Evolutionary conservation across 2,329 filamentous ascomycete species (phyloP), one percentile per base, ranked within the genome.

Genomic region (Akanthomyces dipterigenus): DNA sequence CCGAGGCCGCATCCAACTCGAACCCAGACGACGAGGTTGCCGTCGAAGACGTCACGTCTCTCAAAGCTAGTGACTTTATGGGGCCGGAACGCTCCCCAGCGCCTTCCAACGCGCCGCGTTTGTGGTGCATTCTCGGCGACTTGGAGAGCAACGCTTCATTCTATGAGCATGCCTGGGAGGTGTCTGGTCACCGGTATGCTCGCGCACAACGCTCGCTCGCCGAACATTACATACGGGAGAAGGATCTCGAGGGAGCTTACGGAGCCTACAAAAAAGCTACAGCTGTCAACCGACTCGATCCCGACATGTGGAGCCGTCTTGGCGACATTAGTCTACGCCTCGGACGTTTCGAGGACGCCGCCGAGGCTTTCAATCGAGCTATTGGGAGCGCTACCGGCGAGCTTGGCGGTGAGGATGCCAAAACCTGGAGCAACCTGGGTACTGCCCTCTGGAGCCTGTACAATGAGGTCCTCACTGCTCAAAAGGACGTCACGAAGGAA

Each of bases 361-460:
- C 90, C 1, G 87, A 93, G 66, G 88, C 92, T 0, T 99, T 96
- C 73, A 86, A 87, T 9, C 83, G 92, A 24, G 88, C 89, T 9
- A 93, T 99, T 12, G 87, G 90, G 66, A 75, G 77, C 7, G 77
- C 81, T 0, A 80, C 77, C 36, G 80, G 81, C 36, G 73, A 73
- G 1, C 82, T 90, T 12, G 95, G 96, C 53, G 93, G 96, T 28
- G 87, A 88, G 57, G 93, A 97, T 70, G 93, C 93, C 0, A 87
- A 96, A 70, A 91, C 91, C 0, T 99, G 95, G 91, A 96, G 90
- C 68, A 99, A 99, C 70, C 82, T 99, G 24, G 95, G 93, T 0
- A 92, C 89, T 2, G 88, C 93, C 0, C 81, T 98, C 1, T 84
- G 90, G 65, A 88, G 86, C 63, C 77, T 89, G 64, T 92, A 83